These are phyloP conservation scores for Mucor saturninus DNA, from an alignment of 371 early-diverging fungal genomes.

Conservation along the genomic window DNA sequence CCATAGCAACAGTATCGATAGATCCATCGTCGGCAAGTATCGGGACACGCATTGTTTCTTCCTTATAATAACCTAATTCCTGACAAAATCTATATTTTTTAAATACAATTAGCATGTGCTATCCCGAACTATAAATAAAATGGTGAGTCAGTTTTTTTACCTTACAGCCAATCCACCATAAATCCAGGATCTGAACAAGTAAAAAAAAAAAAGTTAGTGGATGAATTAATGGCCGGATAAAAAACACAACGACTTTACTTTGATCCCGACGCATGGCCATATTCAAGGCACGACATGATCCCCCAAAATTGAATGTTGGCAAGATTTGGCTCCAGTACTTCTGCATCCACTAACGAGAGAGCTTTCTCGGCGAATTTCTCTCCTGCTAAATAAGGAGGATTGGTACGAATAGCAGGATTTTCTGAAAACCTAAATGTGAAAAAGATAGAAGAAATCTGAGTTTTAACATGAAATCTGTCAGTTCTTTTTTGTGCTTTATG, in stretches of 20 bases:
- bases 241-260: conserved; percentile 34
- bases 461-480: background rate
- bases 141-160: conserved; percentile 8
- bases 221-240: conserved; percentile 7
- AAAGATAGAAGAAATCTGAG: background rate
- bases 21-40: conserved; percentile 44
- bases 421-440: conserved; percentile 39
- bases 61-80: conserved; percentile 63
- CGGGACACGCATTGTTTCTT: conserved; percentile 47
- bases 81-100: conserved; percentile 50
- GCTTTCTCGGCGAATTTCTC: conserved; percentile 52
- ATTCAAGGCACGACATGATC: conserved; percentile 63
- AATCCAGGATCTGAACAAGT: conserved; percentile 59
- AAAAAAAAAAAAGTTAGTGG: conserved; percentile 3
- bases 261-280: conserved; percentile 64
- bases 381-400: conserved; percentile 50
- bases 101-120: no score
- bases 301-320: conserved; percentile 64
- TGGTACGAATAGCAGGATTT: conserved; percentile 41
- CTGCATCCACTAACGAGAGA: conserved; percentile 39
- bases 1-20: conserved; percentile 54
- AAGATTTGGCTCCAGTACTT: conserved; percentile 54
- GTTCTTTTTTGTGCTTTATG: background rate
- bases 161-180: conserved; percentile 68
- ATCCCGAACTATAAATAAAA: background rate